Base-by-base conservation (phyloP, 768 basidiomycete genomes). In the Lactifluus piperatus region DNA sequence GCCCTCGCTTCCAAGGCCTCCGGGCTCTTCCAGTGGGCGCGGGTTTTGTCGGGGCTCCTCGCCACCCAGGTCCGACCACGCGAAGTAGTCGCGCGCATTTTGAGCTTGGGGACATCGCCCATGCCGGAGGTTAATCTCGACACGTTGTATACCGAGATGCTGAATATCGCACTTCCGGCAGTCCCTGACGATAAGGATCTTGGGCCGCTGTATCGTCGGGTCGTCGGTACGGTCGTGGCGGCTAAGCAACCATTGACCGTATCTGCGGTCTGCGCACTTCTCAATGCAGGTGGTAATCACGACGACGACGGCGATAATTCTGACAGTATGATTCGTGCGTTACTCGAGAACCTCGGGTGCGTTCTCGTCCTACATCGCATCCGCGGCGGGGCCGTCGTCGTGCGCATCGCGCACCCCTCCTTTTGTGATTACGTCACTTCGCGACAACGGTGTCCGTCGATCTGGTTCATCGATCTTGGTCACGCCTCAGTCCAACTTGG, bases 1-100 rank as follows among this genome's bases (percentile, higher is more conserved):
- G 43, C 53, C 36, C 53, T 62, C 43, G 53, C 51, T 30, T 39
- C 39, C 29, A 49, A 54, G 39, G 56, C 65, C 2, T 44, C 54
- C 6, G 65, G 65, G 1, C 56, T 66, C 13, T 66, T 66, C 41
- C 57, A 64, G 27, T 67, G 63, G 56, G 66, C 66, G n/a, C 6
- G 29, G 30, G 47, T 65, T 1, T 51, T 46, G 8, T 57, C 47
- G 6, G 34, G 50, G 34, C 47, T 66, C n/a, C 52, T 65, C 51
- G 29, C 14, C 30, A 22, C 37, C 27, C 32, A 46, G 9, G 37
- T n/a, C 27, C 26, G 29, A 24, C 62, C 62, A 11, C 47, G 52
- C 10, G 58, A 60, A 18, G 44, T 47, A 27, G 43, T 62, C 20
- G 44, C 52, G 27, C 52, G 62, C 41, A 32, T 62, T n/a, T 37